phyloP scores from a whole-genome alignment of 179 eudicot genomes.

The Pouteria campechiana region DNA sequence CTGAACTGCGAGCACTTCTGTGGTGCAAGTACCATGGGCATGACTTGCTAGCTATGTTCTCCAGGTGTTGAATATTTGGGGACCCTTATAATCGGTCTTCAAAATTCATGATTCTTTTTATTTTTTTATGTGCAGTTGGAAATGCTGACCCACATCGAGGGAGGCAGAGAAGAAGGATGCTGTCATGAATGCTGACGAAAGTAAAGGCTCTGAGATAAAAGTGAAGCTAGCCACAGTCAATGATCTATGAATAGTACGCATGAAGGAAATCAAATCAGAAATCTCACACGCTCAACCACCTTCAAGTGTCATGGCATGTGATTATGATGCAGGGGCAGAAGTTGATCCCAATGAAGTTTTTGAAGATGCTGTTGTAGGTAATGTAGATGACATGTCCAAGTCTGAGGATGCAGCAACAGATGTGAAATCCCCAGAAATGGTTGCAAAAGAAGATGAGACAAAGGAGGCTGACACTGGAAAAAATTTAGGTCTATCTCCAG shows the following conservation, averaged over 20 bases:
- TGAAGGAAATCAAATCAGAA: conserved; percentile 36
- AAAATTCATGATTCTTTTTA: too few relatives aligned
- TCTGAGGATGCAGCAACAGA: conserved; percentile 26
- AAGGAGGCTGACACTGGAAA: conserved; percentile 56
- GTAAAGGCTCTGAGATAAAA: conserved; percentile 36
- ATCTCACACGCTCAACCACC: conserved; percentile 21
- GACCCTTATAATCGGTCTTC: too few relatives aligned
- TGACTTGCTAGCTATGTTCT: too few relatives aligned
- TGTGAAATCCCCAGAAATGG: conserved; percentile 14
- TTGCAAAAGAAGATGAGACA: conserved; percentile 36
- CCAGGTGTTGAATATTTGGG: too few relatives aligned
- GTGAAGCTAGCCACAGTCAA: conserved; percentile 31
- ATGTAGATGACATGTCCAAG: conserved; percentile 54
- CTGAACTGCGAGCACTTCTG: too few relatives aligned
- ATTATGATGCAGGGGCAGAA: conserved; percentile 26
- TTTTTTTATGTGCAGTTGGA: conserved; percentile 4
- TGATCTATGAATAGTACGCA: conserved; percentile 24
- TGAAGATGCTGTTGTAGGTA: conserved; percentile 42
- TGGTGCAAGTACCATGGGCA: too few relatives aligned
- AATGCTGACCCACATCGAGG: conserved; percentile 12
- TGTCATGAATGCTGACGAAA: conserved; percentile 33
- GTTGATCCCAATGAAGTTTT: conserved; percentile 46
- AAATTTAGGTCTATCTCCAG: conserved; percentile 62
- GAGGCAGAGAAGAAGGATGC: conserved; percentile 49
- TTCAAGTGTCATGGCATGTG: conserved; percentile 19